A percentile compares a stretch with the other conserved stretches of the same genome.
These are phyloP conservation scores for Yamadazyma tumulicola DNA, from an alignment of 805 yeast species.

Conservation along the genomic window DNA sequence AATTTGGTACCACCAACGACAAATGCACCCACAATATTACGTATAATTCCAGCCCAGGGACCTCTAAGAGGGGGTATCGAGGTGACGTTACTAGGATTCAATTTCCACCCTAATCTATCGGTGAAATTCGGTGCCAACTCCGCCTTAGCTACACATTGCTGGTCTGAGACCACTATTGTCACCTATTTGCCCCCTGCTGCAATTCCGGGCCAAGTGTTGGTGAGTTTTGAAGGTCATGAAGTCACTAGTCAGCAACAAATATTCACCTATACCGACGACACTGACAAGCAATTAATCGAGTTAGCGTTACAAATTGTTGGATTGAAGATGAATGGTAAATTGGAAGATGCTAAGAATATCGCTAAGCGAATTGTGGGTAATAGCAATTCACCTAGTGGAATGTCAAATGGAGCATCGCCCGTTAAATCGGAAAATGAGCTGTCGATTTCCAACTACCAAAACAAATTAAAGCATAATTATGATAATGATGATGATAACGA, in stretches of 20 bases:
- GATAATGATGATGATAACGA: background rate
- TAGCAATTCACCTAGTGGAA: slow-evolving; percentile 22
- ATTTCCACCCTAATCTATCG: slow-evolving; percentile 75
- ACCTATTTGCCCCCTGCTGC: slow-evolving; percentile 91
- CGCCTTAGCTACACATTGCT: slow-evolving; percentile 85
- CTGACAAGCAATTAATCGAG: slow-evolving; percentile 92
- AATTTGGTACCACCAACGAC: slow-evolving; percentile 6
- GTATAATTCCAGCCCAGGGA: slow-evolving; percentile 94
- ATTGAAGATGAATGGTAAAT: slow-evolving; percentile 89
- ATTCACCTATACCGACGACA: slow-evolving; percentile 91
- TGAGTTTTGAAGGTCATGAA: slow-evolving; percentile 65
- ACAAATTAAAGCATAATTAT: background rate
- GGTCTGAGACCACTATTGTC: slow-evolving; percentile 93
- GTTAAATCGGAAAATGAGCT: slow-evolving; percentile 1
- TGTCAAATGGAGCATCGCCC: slow-evolving; percentile 8
- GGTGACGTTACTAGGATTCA: slow-evolving; percentile 82
- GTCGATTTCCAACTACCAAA: slow-evolving; percentile 2
- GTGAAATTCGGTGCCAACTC: slow-evolving; percentile 84
- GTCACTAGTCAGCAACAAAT: slow-evolving; percentile 44
- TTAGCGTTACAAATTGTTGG: slow-evolving; percentile 96
- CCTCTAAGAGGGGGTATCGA: slow-evolving; percentile 96
- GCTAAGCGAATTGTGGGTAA: slow-evolving; percentile 77
- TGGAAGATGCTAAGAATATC: slow-evolving; percentile 92
- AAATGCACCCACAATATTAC: slow-evolving; percentile 59
- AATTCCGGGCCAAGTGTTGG: slow-evolving; percentile 87